Conservation (phyloP, 1,284 basidiomycete genomes). For the Sanghuangporus sanghuang region DNA sequence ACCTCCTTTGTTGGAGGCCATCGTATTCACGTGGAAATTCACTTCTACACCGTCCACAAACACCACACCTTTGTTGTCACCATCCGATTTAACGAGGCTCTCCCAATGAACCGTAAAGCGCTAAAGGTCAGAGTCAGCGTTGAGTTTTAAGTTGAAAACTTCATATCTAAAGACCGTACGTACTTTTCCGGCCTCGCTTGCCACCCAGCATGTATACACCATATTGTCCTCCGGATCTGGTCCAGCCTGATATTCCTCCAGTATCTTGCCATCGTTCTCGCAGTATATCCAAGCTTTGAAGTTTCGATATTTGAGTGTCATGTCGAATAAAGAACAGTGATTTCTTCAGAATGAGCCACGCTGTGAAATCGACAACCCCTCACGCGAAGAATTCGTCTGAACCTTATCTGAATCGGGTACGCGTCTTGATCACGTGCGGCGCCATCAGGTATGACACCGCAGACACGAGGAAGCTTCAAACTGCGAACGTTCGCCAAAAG, state of each 20-base stretch:
- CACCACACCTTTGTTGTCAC: background rate
- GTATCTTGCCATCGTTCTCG: background rate
- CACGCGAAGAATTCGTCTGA: no score
- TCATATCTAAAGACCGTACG: background rate
- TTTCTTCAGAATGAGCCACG: background rate
- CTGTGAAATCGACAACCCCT: no score
- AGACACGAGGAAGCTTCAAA: no score
- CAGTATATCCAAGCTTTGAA: slow-evolving; percentile 8
- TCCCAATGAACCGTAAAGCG: background rate
- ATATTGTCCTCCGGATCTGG: slow-evolving; percentile 1
- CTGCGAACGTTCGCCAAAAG: no score
- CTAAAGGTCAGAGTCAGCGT: background rate
- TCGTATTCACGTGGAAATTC: background rate
- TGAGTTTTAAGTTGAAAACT: background rate
- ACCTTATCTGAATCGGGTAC: no score
- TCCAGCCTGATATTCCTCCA: background rate
- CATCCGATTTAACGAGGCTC: background rate
- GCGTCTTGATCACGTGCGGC: no score
- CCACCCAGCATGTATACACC: slow-evolving; percentile 10
- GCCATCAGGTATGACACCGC: no score
- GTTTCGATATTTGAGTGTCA: background rate
- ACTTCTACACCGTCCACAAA: background rate
- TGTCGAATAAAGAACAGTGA: background rate
- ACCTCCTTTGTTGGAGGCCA: background rate
- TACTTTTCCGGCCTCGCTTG: slow-evolving; percentile 8